These are phyloP conservation scores for Flaveria ramosissima DNA, from an alignment of 129 eudicot genomes.

Conservation along the genomic window DNA sequence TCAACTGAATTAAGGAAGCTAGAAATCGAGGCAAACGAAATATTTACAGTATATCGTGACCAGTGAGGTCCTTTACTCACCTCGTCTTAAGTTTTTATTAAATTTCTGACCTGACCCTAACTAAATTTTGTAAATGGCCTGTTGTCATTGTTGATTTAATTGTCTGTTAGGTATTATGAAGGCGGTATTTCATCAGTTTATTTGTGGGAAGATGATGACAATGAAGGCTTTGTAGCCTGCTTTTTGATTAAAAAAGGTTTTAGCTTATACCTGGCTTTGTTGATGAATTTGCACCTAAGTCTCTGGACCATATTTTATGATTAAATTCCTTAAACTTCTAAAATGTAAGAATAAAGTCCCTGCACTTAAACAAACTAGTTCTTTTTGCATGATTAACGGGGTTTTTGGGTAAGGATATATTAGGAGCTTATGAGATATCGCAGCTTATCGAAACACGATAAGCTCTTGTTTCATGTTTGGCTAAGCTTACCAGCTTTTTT, in stretches of 20 bases:
- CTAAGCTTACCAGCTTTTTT: not conserved
- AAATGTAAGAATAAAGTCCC: not conserved
- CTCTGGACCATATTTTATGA: not conserved
- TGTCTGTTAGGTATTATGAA: slow-evolving; percentile 83
- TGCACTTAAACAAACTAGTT: not conserved
- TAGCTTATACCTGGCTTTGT: not conserved
- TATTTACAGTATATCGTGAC: slow-evolving; percentile 92
- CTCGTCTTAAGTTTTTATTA: slow-evolving; percentile 51
- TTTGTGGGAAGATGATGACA: slow-evolving; percentile 94
- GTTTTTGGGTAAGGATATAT: not conserved
- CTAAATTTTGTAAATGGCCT: slow-evolving; percentile 24
- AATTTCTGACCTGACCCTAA: not conserved
- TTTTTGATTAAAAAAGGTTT: slow-evolving; percentile 90
- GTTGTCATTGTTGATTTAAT: slow-evolving; percentile 20
- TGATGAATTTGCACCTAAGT: not conserved
- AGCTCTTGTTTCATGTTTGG: not conserved
- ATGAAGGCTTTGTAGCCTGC: slow-evolving; percentile 84
- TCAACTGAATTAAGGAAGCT: slow-evolving; percentile 85
- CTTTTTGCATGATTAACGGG: not conserved
- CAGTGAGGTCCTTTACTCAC: slow-evolving; percentile 99
- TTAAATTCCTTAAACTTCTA: not conserved
- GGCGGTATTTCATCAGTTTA: slow-evolving; percentile 95
- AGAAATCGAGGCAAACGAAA: slow-evolving; percentile 94
- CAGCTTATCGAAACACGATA: not conserved
- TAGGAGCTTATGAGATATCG: not conserved